Evolutionary conservation across 2,329 filamentous ascomycete species (phyloP).

Genomic region (Thermothelomyces thermophilus): DNA sequence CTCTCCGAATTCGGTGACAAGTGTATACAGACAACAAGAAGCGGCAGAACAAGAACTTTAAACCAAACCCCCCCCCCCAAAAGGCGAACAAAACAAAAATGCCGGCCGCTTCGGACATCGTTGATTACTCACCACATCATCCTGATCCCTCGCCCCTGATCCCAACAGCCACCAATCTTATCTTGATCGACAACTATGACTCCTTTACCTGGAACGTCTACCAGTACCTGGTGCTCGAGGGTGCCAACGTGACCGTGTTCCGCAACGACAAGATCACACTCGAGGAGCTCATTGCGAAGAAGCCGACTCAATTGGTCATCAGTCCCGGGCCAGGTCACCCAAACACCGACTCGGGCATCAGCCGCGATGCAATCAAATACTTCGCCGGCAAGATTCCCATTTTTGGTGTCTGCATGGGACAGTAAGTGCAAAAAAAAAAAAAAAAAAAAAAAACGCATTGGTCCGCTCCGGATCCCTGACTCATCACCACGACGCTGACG

Average conservation of each 20-base stretch:
- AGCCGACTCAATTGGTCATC: slow-evolving; percentile 88
- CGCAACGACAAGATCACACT: slow-evolving; percentile 88
- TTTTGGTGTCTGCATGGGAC: slow-evolving; percentile 97
- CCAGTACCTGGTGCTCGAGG: slow-evolving; percentile 95
- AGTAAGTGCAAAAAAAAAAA: slow-evolving; percentile 64
- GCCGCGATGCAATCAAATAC: slow-evolving; percentile 81
- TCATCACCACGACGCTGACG: too few species aligned
- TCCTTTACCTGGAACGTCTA: slow-evolving; percentile 99
- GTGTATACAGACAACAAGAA: not conserved
- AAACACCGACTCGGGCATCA: slow-evolving; percentile 83
- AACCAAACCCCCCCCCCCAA: too few species aligned
- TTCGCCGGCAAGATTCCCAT: slow-evolving; percentile 94
- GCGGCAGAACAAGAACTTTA: not conserved
- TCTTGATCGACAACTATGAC: slow-evolving; percentile 98
- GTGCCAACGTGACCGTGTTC: slow-evolving; percentile 80
- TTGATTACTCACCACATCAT: slow-evolving; percentile 83
- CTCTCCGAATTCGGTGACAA: slow-evolving; percentile 9
- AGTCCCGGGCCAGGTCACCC: slow-evolving; percentile 95
- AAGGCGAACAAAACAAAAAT: slow-evolving; percentile 36
- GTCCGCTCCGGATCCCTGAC: not conserved
- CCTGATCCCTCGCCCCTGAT: slow-evolving; percentile 67
- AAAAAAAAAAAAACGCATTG: too few species aligned
- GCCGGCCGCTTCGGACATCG: slow-evolving; percentile 43
- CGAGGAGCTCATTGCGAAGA: slow-evolving; percentile 72
- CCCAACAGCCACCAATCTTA: slow-evolving; percentile 76